These are phyloP conservation scores for Capronia coronata DNA, from an alignment of 2,329 filamentous ascomycete species.

Conservation along the genomic window DNA sequence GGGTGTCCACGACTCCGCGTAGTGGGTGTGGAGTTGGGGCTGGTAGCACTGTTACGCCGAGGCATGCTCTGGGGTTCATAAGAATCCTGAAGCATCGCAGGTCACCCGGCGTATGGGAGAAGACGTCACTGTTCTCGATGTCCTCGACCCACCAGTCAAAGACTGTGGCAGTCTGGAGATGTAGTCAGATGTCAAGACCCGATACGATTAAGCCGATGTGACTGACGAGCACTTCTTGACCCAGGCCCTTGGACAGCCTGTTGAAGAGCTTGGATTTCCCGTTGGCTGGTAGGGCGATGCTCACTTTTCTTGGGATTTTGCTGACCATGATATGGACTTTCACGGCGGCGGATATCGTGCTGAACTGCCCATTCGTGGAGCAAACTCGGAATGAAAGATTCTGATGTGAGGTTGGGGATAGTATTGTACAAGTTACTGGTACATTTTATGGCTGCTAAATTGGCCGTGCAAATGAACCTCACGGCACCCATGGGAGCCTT, in stretches of 20 bases:
- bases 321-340: constrained; percentile 6
- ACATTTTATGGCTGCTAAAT: constrained; percentile 43
- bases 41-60: not conserved
- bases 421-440: constrained; percentile 42
- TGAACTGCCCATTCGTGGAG: constrained; percentile 43
- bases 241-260: constrained; percentile 39
- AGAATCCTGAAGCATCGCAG: constrained; percentile 14
- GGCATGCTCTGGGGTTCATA: constrained; percentile 1
- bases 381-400: constrained; percentile 43
- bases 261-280: constrained; percentile 37
- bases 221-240: constrained; percentile 38
- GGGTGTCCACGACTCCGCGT: not conserved
- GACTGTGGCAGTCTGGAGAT: constrained; percentile 17
- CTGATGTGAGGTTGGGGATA: constrained; percentile 38
- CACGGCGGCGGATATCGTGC: constrained; percentile 34
- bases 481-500: constrained; percentile 35
- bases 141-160: constrained; percentile 15
- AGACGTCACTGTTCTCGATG: constrained; percentile 20
- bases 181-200: constrained; percentile 18
- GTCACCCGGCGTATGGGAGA: constrained; percentile 16
- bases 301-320: not conserved
- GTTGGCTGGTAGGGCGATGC: constrained; percentile 33
- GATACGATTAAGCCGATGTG: constrained; percentile 44
- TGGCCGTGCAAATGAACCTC: constrained; percentile 48
- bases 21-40: not conserved